These are phyloP conservation scores for Arachnopeziza araneosa DNA, from an alignment of 2,329 filamentous ascomycete genomes.

Conservation along the genomic window DNA sequence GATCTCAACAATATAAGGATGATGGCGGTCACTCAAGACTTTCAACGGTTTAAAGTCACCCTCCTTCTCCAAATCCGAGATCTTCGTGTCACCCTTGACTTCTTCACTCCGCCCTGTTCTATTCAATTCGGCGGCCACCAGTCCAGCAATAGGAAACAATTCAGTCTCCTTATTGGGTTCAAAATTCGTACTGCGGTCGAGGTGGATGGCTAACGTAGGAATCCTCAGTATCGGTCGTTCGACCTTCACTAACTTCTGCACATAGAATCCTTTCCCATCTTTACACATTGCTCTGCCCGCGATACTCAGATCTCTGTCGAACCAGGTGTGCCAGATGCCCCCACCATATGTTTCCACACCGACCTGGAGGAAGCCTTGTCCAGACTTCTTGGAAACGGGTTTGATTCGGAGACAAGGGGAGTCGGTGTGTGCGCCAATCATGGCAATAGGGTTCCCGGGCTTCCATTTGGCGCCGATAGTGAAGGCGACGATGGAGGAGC, in stretches of 20 bases:
- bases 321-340: constrained; percentile 97
- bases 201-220: constrained; percentile 88
- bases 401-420: constrained; percentile 89
- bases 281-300: constrained; percentile 83
- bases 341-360: constrained; percentile 96
- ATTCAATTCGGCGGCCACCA: constrained; percentile 85
- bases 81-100: constrained; percentile 34
- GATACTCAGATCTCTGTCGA: constrained; percentile 88
- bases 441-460: constrained; percentile 82
- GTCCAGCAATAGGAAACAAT: constrained; percentile 85
- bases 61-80: constrained; percentile 37
- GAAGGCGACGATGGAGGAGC: constrained; percentile 87
- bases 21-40: constrained; percentile 74
- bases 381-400: constrained; percentile 84
- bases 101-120: constrained; percentile 50
- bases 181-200: constrained; percentile 81
- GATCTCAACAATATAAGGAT: constrained; percentile 78
- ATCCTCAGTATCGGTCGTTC: constrained; percentile 87
- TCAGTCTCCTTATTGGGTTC: constrained; percentile 97
- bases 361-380: constrained; percentile 84
- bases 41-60: constrained; percentile 68
- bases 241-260: constrained; percentile 82
- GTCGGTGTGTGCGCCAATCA: constrained; percentile 95
- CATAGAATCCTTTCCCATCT: constrained; percentile 66
- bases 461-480: constrained; percentile 87